Evolutionary conservation across 208 protist genomes (phyloP).

Genomic region (Crithidia bombi): DNA sequence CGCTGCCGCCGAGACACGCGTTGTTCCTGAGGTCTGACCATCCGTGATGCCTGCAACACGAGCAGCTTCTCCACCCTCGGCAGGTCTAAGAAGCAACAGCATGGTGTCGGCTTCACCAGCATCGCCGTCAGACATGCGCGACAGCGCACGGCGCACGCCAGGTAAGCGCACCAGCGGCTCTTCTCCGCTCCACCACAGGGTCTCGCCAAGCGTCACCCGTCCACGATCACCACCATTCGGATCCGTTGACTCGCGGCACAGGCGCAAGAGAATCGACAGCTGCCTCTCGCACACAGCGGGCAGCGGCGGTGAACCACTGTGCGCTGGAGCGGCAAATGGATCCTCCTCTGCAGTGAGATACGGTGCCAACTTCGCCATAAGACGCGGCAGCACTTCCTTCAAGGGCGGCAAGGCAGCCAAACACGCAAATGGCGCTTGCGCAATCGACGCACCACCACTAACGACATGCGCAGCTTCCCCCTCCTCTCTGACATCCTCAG

Average conservation of each 20-base stretch:
- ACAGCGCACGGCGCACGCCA: slow-evolving; percentile 35
- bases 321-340: neutral
- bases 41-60: neutral
- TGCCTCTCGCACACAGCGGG: neutral
- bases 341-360: slow-evolving; percentile 3
- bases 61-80: neutral
- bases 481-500: neutral
- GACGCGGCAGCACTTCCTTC: slow-evolving; percentile 32
- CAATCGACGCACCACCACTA: no score
- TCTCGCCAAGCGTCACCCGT: slow-evolving; percentile 24
- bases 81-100: neutral
- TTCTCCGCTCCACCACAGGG: slow-evolving; percentile 53
- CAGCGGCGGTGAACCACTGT: neutral
- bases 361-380: slow-evolving; percentile 22
- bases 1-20: neutral
- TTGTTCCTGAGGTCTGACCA: neutral
- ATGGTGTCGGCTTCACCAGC: neutral
- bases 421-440: neutral
- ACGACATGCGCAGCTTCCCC: no score
- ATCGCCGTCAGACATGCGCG: neutral
- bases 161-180: slow-evolving; percentile 40
- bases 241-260: neutral
- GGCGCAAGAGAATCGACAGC: neutral
- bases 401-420: slow-evolving; percentile 13
- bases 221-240: neutral